A percentile compares a stretch with the other conserved stretches of the same genome.
Conservation (phyloP, 2,329 filamentous ascomycete species). For the Penicillium thymicola region DNA sequence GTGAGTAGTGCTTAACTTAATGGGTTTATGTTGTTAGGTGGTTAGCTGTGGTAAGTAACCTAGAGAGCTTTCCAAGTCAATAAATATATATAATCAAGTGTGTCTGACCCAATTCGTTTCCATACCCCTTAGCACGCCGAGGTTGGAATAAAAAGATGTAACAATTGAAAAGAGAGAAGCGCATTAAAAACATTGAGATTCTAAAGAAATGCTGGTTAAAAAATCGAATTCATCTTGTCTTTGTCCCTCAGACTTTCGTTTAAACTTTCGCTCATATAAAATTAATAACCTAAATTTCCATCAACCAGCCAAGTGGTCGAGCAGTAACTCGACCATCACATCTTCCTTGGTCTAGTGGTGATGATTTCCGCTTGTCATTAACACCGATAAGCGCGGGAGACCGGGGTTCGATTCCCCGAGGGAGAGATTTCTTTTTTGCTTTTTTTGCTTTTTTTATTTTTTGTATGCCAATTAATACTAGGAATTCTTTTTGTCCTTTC, state of each 20-base stretch:
- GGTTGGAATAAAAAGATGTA: neutral
- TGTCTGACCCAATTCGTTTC: neutral
- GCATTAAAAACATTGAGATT: too few species aligned
- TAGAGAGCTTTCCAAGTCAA: too few species aligned
- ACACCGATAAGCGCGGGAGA: slow-evolving; percentile 32
- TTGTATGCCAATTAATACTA: too few species aligned
- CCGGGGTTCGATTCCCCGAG: slow-evolving; percentile 37
- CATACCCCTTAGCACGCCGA: neutral
- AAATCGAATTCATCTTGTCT: neutral
- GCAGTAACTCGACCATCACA: slow-evolving; percentile 19
- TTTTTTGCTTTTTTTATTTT: slow-evolving; percentile 1
- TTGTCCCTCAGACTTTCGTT: too few species aligned
- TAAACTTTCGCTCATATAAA: too few species aligned
- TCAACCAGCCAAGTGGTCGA: slow-evolving; percentile 26
- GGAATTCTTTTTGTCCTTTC: too few species aligned
- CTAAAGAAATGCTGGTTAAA: neutral
- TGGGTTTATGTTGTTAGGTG: too few species aligned
- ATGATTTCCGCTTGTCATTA: slow-evolving; percentile 32
- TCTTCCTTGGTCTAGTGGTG: slow-evolving; percentile 32
- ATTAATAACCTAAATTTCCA: neutral
- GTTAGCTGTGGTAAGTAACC: too few species aligned
- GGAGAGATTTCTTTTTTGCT: slow-evolving; percentile 24
- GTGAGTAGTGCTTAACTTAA: too few species aligned
- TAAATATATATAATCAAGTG: neutral
- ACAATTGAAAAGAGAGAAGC: too few species aligned